Base-by-base conservation (phyloP, 1,139 yeast genomes). In the Scheffersomyces illinoinensis region DNA sequence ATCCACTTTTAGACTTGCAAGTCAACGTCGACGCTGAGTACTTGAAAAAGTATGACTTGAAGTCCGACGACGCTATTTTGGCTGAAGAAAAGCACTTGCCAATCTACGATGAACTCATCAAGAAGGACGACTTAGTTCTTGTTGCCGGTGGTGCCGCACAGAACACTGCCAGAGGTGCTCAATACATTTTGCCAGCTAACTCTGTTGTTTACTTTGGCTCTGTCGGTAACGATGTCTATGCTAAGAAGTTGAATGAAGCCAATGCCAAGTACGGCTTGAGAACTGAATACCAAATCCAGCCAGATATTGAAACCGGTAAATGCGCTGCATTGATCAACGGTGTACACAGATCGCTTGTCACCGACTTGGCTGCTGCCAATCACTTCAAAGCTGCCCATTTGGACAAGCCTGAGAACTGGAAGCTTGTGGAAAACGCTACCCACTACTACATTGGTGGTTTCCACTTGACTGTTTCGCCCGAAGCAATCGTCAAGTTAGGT, bases 61-160 rank as follows among this genome's bases (percentile, higher is more conserved):
- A 93, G 78, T 93, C 90, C 66, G 90, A 96, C 74, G 98, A 95
- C 75, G 99, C 99, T 66, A 93, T 95, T 69, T 86, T 95, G 65
- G 93, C 89, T 57, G 98, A 93, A 70, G 93, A 88, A 66, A 85
- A 89, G 76, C 98, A 92, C 79, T 78, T 88, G 85, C 91, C 93
- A 59, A 91, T 95, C 74, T 95, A 82, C 75, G 89, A 85, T 60
- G 98, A 93, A 77, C 84, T 90, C 66, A 79, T 91, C 64, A 76
- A 82, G 56, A 79, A 81, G 73, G 81, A 85, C 52, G 86, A 83
- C 62, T 88, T 91, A 66, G 85, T 87, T 71, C 79, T 88, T 64
- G 86, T 95, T 68, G 99, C 99, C 62, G 99, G 99, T 68, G 99
- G 99, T 75, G 99, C 99, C 68, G 99, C 98, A 61, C 99, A 95